These are phyloP conservation scores for Aspergillus ruber DNA, from an alignment of 2,329 filamentous ascomycete species.

Conservation along the genomic window DNA sequence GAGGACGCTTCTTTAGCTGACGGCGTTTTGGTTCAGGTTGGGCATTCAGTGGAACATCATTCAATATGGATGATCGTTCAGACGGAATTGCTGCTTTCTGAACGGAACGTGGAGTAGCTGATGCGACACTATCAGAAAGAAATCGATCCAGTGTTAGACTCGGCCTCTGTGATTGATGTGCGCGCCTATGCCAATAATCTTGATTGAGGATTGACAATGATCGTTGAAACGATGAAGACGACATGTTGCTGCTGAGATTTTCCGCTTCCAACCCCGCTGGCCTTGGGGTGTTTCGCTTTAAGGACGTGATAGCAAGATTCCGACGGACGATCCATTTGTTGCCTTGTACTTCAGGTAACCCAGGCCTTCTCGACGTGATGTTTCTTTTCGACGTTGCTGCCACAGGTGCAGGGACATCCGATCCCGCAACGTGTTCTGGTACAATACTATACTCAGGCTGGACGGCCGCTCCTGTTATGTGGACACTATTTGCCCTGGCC, in stretches of 20 bases:
- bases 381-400: conserved; percentile 1
- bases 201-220: conserved; percentile 28
- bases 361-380: neutral
- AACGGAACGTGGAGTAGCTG: conserved; percentile 2
- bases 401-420: neutral
- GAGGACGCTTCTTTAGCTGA: conserved; percentile 30
- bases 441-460: neutral
- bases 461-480: neutral
- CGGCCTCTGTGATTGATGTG: conserved; percentile 10
- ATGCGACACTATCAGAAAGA: conserved; percentile 17
- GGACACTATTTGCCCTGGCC: conserved; percentile 2
- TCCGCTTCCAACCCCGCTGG: conserved; percentile 29
- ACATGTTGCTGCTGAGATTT: conserved; percentile 8
- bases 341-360: conserved; percentile 14
- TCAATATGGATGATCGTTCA: neutral
- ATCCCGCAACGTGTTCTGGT: conserved; percentile 3
- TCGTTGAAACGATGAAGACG: conserved; percentile 22
- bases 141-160: conserved; percentile 32
- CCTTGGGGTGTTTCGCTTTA: conserved; percentile 28
- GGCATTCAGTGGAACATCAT: conserved; percentile 7
- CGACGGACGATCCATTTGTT: conserved; percentile 30
- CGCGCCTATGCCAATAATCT: conserved; percentile 18
- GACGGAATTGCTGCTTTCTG: neutral
- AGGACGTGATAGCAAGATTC: conserved; percentile 29
- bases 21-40: conserved; percentile 12